Base-by-base conservation (phyloP, 805 yeast species). In the Candida oleophila region DNA sequence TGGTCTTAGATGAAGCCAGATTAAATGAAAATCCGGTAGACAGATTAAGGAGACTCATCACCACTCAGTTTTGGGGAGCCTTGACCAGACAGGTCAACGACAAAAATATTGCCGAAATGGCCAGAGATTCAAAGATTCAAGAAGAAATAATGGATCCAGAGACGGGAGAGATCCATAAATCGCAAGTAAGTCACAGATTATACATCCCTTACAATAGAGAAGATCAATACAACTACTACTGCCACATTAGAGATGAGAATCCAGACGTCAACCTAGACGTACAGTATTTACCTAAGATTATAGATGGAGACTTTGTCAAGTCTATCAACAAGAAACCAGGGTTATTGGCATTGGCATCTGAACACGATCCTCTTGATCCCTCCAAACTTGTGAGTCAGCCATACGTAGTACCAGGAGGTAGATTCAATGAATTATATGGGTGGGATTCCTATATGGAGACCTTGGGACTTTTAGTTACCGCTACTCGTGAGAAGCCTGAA, bases 371-470 rank as follows among this genome's bases (percentile, higher is more conserved):
- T 5, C 57, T 68, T 2, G 79, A 82, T 47, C 78, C 79, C 36
- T 61, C 60, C 15, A 72, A 76, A 12, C 55, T 85, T 41, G 71
- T 77, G 35, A 89, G 90, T 18, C 82, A 78, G 57, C 96, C 96
- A 0, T 92, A 92, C 64, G 87, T 89, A 15, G 98, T 92, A 20
- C 99, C 99, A 1, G 99, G 99, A 15, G 98, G 99, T 19, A 74
- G 99, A 52, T 92, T 92, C 68, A 94, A 94, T 68, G 99, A 92
- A 68, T 77, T 90, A 48, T 92, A 94, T 60, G 99, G 98, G 14
- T 92, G 99, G 99, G 99, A 92, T 64, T 89, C 97, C 2, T 92
- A 94, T 61, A 87, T 94, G 85, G 90, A 85, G 61, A 80, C 94
- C 0, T 65, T 90, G 20, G 99, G 98, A 1, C 73, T 94, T 37